These are phyloP conservation scores for Nigrograna mackinnonii DNA, from an alignment of 2,329 filamentous ascomycete species.

Conservation along the genomic window DNA sequence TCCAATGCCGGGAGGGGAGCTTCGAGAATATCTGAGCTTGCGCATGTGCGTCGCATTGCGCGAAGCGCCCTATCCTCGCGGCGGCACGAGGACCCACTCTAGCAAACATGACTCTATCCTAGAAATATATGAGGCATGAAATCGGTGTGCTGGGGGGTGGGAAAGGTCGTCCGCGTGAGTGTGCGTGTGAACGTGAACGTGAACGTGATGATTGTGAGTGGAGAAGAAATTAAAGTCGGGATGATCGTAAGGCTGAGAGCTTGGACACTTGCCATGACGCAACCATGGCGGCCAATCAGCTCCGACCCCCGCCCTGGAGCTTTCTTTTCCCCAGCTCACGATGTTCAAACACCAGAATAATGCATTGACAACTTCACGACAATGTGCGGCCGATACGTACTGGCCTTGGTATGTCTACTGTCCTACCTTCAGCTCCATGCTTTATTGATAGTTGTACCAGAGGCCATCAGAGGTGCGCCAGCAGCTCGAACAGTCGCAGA, in stretches of 20 bases:
- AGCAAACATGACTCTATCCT: constrained; percentile 37
- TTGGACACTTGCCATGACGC: constrained; percentile 29
- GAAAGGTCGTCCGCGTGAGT: too few species aligned
- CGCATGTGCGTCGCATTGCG: constrained; percentile 27
- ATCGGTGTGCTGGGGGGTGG: too few species aligned
- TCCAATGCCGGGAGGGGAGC: constrained; percentile 26
- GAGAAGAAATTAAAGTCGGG: constrained; percentile 17
- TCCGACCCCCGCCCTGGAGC: constrained; percentile 10
- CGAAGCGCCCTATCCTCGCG: constrained; percentile 20
- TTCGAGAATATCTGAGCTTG: constrained; percentile 19
- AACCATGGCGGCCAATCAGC: constrained; percentile 24
- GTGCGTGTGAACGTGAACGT: too few species aligned
- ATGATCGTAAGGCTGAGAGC: constrained; percentile 30
- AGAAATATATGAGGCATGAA: too few species aligned
- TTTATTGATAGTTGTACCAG: constrained; percentile 48
- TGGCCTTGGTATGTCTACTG: constrained; percentile 60
- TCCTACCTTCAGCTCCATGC: neutral
- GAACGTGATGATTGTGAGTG: constrained; percentile 11
- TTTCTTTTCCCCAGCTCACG: constrained; percentile 14
- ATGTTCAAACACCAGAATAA: constrained; percentile 10
- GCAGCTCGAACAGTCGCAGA: constrained; percentile 73
- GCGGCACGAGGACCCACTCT: constrained; percentile 32
- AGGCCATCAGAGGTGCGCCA: constrained; percentile 75
- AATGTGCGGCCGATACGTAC: constrained; percentile 72
- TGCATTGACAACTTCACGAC: constrained; percentile 18